Percentiles rank a stretch among this genome's conserved stretches.
These are phyloP conservation scores for Populus hybrid DNA, from an alignment of 441 rosid genomes.

Conservation along the genomic window DNA sequence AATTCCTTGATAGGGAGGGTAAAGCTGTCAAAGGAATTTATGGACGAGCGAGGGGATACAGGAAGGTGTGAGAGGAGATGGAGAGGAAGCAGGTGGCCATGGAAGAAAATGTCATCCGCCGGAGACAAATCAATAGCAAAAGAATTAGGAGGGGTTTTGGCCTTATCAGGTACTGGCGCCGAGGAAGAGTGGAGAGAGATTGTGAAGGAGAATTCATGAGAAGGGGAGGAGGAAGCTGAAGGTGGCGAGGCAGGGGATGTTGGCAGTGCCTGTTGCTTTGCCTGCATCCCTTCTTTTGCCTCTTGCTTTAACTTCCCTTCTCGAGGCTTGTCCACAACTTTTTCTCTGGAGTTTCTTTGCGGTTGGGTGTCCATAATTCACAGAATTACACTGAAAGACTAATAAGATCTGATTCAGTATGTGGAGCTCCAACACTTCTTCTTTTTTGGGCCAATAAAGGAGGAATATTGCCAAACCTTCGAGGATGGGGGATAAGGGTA, in stretches of 20 bases:
- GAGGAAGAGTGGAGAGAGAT: constrained; percentile 64
- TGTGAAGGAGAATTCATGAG: constrained; percentile 88
- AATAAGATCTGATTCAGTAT: constrained; percentile 22
- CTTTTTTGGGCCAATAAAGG: constrained; percentile 2
- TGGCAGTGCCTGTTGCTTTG: constrained; percentile 14
- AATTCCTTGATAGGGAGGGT: constrained; percentile 51
- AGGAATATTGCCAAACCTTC: constrained; percentile 30
- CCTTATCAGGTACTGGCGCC: constrained; percentile 27
- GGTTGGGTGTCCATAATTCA: constrained; percentile 47
- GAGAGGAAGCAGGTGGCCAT: constrained; percentile 95
- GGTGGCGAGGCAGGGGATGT: constrained; percentile 42
- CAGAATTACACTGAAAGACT: constrained; percentile 15
- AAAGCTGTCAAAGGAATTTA: constrained; percentile 59
- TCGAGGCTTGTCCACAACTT: constrained; percentile 24
- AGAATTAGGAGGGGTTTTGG: constrained; percentile 33
- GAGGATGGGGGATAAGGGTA: constrained; percentile 26
- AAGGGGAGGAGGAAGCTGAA: constrained; percentile 75
- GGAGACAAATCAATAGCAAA: constrained; percentile 81
- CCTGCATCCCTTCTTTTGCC: constrained; percentile 22
- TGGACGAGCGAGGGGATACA: constrained; percentile 72
- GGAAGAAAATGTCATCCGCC: constrained; percentile 98
- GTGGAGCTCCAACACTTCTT: constrained; percentile 24
- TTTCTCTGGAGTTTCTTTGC: constrained; percentile 33
- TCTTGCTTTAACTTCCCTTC: constrained; percentile 34
- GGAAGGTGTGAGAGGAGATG: constrained; percentile 91